Base-by-base conservation (phyloP, 2,329 filamentous ascomycete species). In the Cladobotryum protrusum region DNA sequence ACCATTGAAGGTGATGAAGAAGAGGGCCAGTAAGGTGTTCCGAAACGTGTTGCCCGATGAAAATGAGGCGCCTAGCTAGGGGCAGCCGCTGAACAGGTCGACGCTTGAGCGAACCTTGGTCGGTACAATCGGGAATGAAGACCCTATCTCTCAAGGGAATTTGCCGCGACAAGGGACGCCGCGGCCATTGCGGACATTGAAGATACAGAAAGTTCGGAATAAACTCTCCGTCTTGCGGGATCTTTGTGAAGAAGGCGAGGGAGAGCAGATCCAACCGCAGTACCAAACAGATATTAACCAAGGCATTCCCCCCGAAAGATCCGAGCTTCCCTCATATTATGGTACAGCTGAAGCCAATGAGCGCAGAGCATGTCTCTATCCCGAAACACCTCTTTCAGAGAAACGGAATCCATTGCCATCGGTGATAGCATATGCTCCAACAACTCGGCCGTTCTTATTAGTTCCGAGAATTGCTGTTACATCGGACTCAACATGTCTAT, bases 391-490 rank as follows among this genome's bases (percentile, higher is more conserved):
- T 2, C 17, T 43, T 4, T 12, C 18, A 18, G 5, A 40, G 29
- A 19, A 43, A 11, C 5, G 13, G 11, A 8, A 8, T 3, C 20
- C 36, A 6, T 13, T 35, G 4, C 18, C 18, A 15, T 40, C 39
- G 5, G 19, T 29, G 36, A 50, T 17, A 37, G 45, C 20, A 41
- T 45, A 13, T 42, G 39, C 29, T 13, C 8, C 24, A 19, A 14
- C 20, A 9, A n/a, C 15, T 15, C 29, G 18, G 17, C 48, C 52
- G 3, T 55, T 46, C 46, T 59, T 76, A 5, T 59, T 77, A 13
- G 63, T 68, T 5, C 76, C 75, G 4, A 62, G 63, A 24, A 65
- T 79, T 19, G 58, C 62, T 14, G 67, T 77, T 19, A 75, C 67
- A 0, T 67, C 75, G 1, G 73, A 76, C 44, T 59, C 64, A 5